Conservation (phyloP, 177 flowering plant species). For the Vitis hybrid region DNA sequence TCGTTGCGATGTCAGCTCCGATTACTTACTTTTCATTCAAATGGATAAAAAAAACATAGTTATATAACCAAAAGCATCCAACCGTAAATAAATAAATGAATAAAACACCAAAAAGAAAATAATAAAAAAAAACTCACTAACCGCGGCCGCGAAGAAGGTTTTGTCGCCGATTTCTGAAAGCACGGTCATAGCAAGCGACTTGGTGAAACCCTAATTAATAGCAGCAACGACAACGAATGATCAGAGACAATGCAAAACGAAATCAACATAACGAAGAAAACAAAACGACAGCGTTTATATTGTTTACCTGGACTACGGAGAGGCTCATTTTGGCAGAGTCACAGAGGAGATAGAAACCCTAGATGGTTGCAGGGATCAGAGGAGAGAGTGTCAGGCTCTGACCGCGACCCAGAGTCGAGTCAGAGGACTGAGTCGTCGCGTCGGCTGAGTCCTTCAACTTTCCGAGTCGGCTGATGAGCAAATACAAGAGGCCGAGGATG, state of each 20-base stretch:
- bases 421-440: neutral
- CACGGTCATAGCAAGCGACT: slow-evolving; percentile 94
- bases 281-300: neutral
- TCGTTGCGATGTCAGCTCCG: too few species aligned
- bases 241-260: neutral
- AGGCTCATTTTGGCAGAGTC: slow-evolving; percentile 24
- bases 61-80: neutral
- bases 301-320: slow-evolving; percentile 33
- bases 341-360: slow-evolving; percentile 8
- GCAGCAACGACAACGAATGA: neutral
- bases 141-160: slow-evolving; percentile 97
- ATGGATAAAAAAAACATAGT: too few species aligned
- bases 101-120: neutral
- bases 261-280: neutral
- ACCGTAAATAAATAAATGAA: neutral
- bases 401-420: too few species aligned
- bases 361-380: neutral
- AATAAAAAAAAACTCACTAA: slow-evolving; percentile 25
- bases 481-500: too few species aligned
- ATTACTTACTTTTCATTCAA: too few species aligned
- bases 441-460: too few species aligned
- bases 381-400: neutral
- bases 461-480: too few species aligned
- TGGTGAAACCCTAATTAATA: slow-evolving; percentile 67
- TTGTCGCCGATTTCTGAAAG: slow-evolving; percentile 98